Percentiles rank a stretch among this genome's conserved stretches.
Evolutionary conservation across 768 basidiomycete genomes (phyloP).

Genomic region (Auricularia sp.): DNA sequence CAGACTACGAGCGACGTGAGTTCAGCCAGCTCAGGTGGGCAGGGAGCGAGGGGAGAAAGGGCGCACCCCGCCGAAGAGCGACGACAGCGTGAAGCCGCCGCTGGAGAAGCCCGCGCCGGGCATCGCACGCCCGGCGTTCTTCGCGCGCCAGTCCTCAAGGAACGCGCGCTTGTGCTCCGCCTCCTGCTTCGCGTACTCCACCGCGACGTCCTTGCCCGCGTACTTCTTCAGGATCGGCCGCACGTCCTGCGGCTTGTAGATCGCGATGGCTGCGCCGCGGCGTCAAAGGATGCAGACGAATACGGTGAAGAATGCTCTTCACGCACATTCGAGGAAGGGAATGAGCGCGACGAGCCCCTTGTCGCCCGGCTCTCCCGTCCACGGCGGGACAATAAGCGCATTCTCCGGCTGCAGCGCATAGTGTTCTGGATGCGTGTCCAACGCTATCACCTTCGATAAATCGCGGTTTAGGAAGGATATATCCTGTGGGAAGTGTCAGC

Average conservation of each 20-base stretch:
- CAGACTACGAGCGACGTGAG: background rate
- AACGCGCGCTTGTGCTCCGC: constrained; percentile 69
- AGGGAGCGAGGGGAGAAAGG: background rate
- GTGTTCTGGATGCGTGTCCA: constrained; percentile 81
- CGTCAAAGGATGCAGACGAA: background rate
- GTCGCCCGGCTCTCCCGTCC: constrained; percentile 73
- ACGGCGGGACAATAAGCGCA: constrained; percentile 70
- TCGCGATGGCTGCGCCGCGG: constrained; percentile 63
- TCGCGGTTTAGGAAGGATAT: constrained; percentile 92
- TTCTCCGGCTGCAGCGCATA: constrained; percentile 78
- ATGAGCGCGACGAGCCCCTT: constrained; percentile 83
- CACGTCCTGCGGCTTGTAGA: constrained; percentile 81
- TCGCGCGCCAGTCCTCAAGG: constrained; percentile 69
- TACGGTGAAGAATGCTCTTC: too few relatives aligned
- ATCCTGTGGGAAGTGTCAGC: constrained; percentile 41
- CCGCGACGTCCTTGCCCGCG: constrained; percentile 75
- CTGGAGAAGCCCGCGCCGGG: constrained; percentile 24
- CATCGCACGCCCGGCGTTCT: constrained; percentile 17
- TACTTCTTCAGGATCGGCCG: constrained; percentile 81
- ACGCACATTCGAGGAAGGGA: constrained; percentile 86
- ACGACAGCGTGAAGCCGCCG: constrained; percentile 35
- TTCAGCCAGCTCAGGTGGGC: background rate
- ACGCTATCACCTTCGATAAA: constrained; percentile 75
- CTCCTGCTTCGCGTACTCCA: constrained; percentile 85
- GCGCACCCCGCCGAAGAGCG: constrained; percentile 29